phyloP scores from a whole-genome alignment of 352 stramenopile species.

The Phytophthora chlamydospora region DNA sequence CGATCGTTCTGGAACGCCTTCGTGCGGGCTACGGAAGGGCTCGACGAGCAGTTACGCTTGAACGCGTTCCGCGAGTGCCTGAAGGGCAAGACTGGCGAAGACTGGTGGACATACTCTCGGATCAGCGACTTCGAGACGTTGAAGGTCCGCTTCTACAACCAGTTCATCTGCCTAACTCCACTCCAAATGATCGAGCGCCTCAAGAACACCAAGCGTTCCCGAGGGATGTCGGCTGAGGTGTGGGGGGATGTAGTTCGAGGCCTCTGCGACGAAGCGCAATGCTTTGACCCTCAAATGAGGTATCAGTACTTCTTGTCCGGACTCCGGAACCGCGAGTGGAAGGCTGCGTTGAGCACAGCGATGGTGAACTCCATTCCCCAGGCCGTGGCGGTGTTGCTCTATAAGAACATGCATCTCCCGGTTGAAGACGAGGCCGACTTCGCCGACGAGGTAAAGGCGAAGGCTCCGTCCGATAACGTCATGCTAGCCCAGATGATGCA shows the following conservation, averaged over 20 bases:
- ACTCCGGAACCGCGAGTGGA: not conserved
- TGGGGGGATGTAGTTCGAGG: not conserved
- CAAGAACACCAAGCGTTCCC: not conserved
- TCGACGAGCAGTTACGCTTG: not conserved
- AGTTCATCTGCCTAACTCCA: not conserved
- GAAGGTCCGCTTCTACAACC: not conserved
- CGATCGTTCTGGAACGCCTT: not conserved
- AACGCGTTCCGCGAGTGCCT: not conserved
- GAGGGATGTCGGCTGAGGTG: not conserved
- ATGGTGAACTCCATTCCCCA: not conserved
- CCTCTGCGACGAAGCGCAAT: not conserved
- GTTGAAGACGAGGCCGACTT: not conserved
- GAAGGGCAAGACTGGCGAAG: conserved; percentile 4
- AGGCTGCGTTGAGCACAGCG: not conserved
- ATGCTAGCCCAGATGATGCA: not conserved
- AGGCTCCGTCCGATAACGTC: not conserved
- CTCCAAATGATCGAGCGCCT: conserved; percentile 2
- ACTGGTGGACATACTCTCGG: conserved; percentile 5
- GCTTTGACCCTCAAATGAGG: not conserved
- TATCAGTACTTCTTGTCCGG: conserved; percentile 9
- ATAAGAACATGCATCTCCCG: not conserved
- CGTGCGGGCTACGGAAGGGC: not conserved
- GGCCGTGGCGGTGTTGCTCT: not conserved
- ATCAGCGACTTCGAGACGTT: conserved; percentile 9
- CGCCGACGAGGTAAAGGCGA: no score